Conservation (phyloP, 768 basidiomycete genomes). For the Pholiota conissans region DNA sequence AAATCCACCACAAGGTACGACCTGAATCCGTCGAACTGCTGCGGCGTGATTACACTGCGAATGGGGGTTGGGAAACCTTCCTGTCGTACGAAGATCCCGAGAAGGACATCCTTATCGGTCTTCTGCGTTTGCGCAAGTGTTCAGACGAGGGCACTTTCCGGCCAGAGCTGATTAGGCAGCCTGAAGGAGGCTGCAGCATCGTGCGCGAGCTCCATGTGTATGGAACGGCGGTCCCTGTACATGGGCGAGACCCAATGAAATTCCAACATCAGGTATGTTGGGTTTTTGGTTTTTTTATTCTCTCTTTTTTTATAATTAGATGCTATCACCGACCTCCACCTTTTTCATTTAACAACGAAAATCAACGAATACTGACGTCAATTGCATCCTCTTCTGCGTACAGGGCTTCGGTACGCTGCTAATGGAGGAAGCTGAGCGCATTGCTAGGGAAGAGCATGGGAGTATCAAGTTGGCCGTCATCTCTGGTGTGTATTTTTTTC, state of each 20-base stretch:
- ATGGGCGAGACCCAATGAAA: slow-evolving; percentile 96
- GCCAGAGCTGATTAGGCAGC: slow-evolving; percentile 78
- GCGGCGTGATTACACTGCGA: slow-evolving; percentile 92
- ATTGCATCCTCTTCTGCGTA: slow-evolving; percentile 9
- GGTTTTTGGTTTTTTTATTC: too few species aligned
- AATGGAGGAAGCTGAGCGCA: slow-evolving; percentile 99
- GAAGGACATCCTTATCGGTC: slow-evolving; percentile 91
- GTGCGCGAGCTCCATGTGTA: slow-evolving; percentile 97
- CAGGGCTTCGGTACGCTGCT: slow-evolving; percentile 95
- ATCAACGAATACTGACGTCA: neutral
- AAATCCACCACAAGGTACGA: slow-evolving; percentile 97
- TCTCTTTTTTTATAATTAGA: neutral
- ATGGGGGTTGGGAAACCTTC: slow-evolving; percentile 99
- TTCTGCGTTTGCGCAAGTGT: slow-evolving; percentile 90
- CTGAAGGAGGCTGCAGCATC: slow-evolving; percentile 84
- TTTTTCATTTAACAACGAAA: neutral
- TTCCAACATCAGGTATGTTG: slow-evolving; percentile 85
- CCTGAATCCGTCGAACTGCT: slow-evolving; percentile 95
- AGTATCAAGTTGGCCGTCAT: slow-evolving; percentile 97
- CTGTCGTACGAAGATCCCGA: slow-evolving; percentile 98
- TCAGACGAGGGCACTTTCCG: slow-evolving; percentile 97
- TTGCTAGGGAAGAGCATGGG: slow-evolving; percentile 95
- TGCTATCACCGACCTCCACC: neutral
- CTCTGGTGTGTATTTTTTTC: slow-evolving; percentile 59
- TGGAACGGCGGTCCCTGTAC: slow-evolving; percentile 96